Evolutionary conservation across 305 asterid species (phyloP).

Genomic region (Plantago rigida): DNA sequence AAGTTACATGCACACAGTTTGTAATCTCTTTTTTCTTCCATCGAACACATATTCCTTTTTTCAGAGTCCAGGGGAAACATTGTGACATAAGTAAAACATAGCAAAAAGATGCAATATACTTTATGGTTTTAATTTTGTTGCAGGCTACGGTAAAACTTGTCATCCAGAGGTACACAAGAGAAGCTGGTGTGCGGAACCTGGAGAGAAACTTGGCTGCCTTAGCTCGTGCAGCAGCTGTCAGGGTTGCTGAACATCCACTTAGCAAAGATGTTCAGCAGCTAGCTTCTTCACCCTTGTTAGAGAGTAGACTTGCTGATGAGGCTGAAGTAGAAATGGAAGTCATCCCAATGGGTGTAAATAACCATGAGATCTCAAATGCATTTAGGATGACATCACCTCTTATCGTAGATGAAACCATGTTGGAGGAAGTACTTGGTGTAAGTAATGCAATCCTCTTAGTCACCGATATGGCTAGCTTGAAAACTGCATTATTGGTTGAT

Average conservation of each 20-base stretch:
- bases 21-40: too few species aligned
- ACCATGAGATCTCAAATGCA: constrained; percentile 68
- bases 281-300: constrained; percentile 64
- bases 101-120: constrained; percentile 18
- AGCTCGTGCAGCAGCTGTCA: constrained; percentile 98
- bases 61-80: background rate
- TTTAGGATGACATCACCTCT: constrained; percentile 57
- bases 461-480: too few species aligned
- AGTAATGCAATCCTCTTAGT: constrained; percentile 26
- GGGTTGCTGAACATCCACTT: constrained; percentile 85
- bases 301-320: constrained; percentile 70
- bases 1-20: too few species aligned
- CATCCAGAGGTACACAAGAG: constrained; percentile 90
- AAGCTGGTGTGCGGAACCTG: constrained; percentile 95
- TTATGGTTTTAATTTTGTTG: constrained; percentile 25
- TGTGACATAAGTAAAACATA: background rate
- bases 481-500: constrained; percentile 18
- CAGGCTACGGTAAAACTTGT: constrained; percentile 78
- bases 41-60: background rate
- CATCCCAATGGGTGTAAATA: constrained; percentile 75
- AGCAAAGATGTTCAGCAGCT: constrained; percentile 77
- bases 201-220: constrained; percentile 94
- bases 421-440: constrained; percentile 97
- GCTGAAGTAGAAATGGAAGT: constrained; percentile 99
- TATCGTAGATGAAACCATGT: constrained; percentile 82